phyloP scores from a whole-genome alignment of 805 yeast species.

The Kodamaea fukazawae region DNA sequence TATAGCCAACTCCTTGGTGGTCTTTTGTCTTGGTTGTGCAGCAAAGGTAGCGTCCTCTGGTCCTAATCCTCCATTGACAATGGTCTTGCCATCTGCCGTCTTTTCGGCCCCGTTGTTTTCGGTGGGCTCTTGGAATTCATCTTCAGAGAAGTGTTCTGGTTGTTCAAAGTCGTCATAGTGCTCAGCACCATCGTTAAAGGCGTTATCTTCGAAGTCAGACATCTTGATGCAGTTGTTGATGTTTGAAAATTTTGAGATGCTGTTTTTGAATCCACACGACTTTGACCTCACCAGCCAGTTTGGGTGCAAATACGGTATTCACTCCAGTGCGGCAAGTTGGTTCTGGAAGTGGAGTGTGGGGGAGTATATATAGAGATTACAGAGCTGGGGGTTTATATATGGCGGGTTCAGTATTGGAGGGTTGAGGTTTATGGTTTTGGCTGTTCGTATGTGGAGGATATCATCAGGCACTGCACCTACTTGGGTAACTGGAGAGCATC shows the following conservation, averaged over 20 bases:
- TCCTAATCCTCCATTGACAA: conserved; percentile 69
- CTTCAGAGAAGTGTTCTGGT: conserved; percentile 74
- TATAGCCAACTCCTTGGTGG: conserved; percentile 78
- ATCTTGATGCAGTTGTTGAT: conserved; percentile 16
- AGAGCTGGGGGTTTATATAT: no score
- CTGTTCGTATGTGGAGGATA: no score
- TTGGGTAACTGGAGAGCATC: no score
- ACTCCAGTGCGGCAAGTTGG: no score
- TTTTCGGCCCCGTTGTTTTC: conserved; percentile 29
- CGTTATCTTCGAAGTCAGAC: conserved; percentile 45
- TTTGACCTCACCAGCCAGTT: background rate
- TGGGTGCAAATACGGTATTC: no score
- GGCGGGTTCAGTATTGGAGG: no score
- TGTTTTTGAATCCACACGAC: conserved; percentile 2
- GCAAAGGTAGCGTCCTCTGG: conserved; percentile 44
- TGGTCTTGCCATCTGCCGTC: conserved; percentile 69
- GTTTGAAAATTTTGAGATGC: conserved; percentile 1
- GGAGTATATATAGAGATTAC: no score
- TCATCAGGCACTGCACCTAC: no score
- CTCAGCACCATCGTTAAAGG: conserved; percentile 68
- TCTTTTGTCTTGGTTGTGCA: conserved; percentile 47
- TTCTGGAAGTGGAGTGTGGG: no score
- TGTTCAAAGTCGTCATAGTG: conserved; percentile 80
- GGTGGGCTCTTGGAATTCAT: conserved; percentile 48
- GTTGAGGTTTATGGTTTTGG: no score